Evolutionary conservation across 2,329 filamentous ascomycete species (phyloP).

Genomic region (Aureobasidium sp.): DNA sequence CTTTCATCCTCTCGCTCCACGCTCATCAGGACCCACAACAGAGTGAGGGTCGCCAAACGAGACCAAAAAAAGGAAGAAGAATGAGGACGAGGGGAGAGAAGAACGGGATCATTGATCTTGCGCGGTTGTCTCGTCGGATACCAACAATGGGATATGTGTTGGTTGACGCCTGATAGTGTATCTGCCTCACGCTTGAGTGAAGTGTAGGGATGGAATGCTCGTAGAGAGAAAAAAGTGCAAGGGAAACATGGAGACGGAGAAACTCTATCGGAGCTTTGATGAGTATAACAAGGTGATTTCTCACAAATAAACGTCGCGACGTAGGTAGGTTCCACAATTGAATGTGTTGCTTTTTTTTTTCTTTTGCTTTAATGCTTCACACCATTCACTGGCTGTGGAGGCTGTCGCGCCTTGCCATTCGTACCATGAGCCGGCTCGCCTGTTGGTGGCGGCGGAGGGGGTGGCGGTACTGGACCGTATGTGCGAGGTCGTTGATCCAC

Average conservation of each 20-base stretch:
- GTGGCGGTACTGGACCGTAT: slow-evolving; percentile 43
- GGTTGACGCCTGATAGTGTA: slow-evolving; percentile 29
- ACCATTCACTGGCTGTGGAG: slow-evolving; percentile 24
- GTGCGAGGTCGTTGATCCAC: slow-evolving; percentile 27
- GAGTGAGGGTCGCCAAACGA: not conserved
- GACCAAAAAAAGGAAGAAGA: not conserved
- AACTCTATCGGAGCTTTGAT: not conserved
- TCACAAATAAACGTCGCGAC: slow-evolving; percentile 10
- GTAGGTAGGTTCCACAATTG: slow-evolving; percentile 9
- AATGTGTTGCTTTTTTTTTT: slow-evolving; percentile 1
- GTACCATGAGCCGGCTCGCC: slow-evolving; percentile 1
- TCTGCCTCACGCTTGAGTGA: slow-evolving; percentile 23
- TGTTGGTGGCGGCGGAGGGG: slow-evolving; percentile 38
- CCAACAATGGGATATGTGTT: slow-evolving; percentile 19
- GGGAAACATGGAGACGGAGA: slow-evolving; percentile 9
- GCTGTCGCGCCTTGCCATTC: slow-evolving; percentile 2
- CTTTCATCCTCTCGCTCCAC: not conserved
- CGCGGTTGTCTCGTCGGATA: slow-evolving; percentile 18
- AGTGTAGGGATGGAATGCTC: slow-evolving; percentile 10
- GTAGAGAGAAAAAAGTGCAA: not conserved
- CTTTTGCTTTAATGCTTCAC: slow-evolving; percentile 24
- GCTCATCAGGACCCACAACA: not conserved
- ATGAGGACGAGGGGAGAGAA: slow-evolving; percentile 13
- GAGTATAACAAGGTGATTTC: not conserved
- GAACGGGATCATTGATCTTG: slow-evolving; percentile 13